These are phyloP conservation scores for Trypanosoma mega DNA, from an alignment of 208 protist genomes.

Conservation along the genomic window DNA sequence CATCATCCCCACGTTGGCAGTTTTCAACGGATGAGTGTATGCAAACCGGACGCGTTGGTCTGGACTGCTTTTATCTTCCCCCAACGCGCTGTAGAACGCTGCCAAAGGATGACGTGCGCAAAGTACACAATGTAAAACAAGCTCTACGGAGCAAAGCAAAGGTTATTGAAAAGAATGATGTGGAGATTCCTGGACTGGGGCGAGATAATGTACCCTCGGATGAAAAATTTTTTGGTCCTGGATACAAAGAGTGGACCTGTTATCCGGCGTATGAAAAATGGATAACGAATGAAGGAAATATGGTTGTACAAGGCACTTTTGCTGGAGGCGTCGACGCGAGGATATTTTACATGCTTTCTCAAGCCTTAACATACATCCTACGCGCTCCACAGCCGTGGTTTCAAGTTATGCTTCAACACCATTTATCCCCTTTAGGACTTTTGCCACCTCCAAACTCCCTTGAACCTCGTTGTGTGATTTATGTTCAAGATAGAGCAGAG, in stretches of 20 bases:
- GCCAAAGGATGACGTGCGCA: not conserved
- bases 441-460: not conserved
- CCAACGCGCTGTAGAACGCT: slow-evolving; percentile 15
- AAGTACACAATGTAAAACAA: not conserved
- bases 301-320: slow-evolving; percentile 28
- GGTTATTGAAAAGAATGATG: slow-evolving; percentile 24
- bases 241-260: slow-evolving; percentile 13
- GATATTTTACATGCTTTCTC: slow-evolving; percentile 29
- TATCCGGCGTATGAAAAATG: slow-evolving; percentile 17
- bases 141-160: not conserved
- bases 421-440: slow-evolving; percentile 8
- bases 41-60: not conserved
- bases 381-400: slow-evolving; percentile 38
- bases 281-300: slow-evolving; percentile 17
- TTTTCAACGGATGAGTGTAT: slow-evolving; percentile 17
- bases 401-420: slow-evolving; percentile 21
- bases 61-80: slow-evolving; percentile 30
- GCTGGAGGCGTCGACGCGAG: slow-evolving; percentile 13
- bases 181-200: slow-evolving; percentile 19
- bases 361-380: slow-evolving; percentile 25
- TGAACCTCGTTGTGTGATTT: slow-evolving; percentile 9
- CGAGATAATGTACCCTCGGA: slow-evolving; percentile 24
- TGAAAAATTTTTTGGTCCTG: slow-evolving; percentile 18
- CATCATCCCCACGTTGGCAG: slow-evolving; percentile 3
- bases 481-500: slow-evolving; percentile 29